Evolutionary conservation across 164 flowering plant genomes (phyloP).

Genomic region (Magnolia officinalis): DNA sequence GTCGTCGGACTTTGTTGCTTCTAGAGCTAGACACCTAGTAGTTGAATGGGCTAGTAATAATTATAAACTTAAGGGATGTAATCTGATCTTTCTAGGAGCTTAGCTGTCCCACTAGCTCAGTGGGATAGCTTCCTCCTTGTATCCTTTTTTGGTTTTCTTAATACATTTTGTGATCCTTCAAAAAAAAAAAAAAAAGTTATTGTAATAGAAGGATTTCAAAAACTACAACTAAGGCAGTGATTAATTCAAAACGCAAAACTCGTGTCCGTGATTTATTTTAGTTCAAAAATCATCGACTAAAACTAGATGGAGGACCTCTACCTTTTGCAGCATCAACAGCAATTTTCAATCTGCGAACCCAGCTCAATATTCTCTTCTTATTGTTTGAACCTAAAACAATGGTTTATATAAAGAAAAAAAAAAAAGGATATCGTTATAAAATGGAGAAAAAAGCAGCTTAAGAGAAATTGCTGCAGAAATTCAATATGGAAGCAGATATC

Average conservation of each 20-base stretch:
- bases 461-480: background rate
- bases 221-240: background rate
- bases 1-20: too few relatives aligned
- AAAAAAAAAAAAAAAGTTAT: too few relatives aligned
- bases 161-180: too few relatives aligned
- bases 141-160: too few relatives aligned
- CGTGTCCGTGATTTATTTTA: too few relatives aligned
- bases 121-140: too few relatives aligned
- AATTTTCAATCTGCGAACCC: constrained; percentile 79
- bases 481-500: background rate
- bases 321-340: constrained; percentile 95
- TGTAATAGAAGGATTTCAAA: background rate
- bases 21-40: too few relatives aligned
- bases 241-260: background rate
- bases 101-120: too few relatives aligned
- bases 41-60: too few relatives aligned
- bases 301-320: constrained; percentile 11
- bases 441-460: background rate
- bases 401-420: constrained; percentile 2
- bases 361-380: constrained; percentile 54
- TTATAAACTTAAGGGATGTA: too few relatives aligned
- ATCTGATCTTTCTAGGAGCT: too few relatives aligned
- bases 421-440: background rate
- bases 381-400: constrained; percentile 54
- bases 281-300: background rate